phyloP scores from a whole-genome alignment of 352 stramenopile genomes.

The Phytopythium delawarense region DNA sequence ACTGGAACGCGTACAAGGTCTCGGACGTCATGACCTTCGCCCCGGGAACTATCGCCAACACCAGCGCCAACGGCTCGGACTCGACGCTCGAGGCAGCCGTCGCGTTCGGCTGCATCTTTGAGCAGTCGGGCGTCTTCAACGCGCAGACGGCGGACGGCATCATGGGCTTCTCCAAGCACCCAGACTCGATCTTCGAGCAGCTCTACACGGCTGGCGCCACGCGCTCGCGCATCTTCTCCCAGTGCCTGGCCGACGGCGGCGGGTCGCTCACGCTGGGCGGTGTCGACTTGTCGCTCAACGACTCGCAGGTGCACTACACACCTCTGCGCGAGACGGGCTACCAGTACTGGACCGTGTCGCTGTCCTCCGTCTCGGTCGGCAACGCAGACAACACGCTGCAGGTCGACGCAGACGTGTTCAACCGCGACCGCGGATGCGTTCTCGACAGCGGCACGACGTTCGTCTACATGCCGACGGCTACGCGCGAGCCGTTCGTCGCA shows the following conservation, averaged over 20 bases:
- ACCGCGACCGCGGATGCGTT: conserved; percentile 61
- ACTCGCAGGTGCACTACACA: conserved; percentile 83
- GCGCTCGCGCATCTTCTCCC: conserved; percentile 84
- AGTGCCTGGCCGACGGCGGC: conserved; percentile 89
- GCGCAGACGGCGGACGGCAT: conserved; percentile 94
- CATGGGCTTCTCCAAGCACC: conserved; percentile 93
- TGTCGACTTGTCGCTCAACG: conserved; percentile 64
- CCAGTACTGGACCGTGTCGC: conserved; percentile 76
- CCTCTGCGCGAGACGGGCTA: conserved; percentile 67
- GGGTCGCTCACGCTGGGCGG: conserved; percentile 93
- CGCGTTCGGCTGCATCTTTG: conserved; percentile 94
- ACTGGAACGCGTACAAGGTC: conserved; percentile 90
- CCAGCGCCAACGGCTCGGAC: neutral
- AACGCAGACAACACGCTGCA: conserved; percentile 22
- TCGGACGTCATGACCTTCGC: conserved; percentile 65
- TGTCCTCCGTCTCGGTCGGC: conserved; percentile 51
- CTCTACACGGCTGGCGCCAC: conserved; percentile 85
- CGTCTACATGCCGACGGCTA: conserved; percentile 54
- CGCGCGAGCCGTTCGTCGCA: conserved; percentile 29
- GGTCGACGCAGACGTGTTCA: conserved; percentile 40
- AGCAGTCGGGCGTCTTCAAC: conserved; percentile 89
- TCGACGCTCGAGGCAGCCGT: conserved; percentile 41
- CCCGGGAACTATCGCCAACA: neutral
- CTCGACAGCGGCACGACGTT: conserved; percentile 82
- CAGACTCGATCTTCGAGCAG: conserved; percentile 90